Percentiles rank a stretch among this genome's conserved stretches.
Conservation (phyloP, 208 protist species). For the Wallacemonas sp. region DNA sequence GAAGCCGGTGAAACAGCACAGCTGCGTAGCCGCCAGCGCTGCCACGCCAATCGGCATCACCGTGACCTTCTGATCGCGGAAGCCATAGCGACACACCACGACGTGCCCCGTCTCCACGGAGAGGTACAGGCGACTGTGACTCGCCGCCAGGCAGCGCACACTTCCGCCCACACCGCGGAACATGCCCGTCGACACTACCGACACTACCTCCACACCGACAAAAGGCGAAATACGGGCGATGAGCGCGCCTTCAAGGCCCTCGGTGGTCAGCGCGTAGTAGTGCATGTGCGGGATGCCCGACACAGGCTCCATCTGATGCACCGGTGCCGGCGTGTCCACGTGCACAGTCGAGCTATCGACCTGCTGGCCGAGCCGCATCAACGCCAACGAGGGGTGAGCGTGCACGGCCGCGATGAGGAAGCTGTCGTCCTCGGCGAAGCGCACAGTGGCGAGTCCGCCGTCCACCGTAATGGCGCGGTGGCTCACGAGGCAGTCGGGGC, state of each 20-base stretch:
- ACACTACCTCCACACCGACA: conserved; percentile 65
- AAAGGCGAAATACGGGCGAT: conserved; percentile 65
- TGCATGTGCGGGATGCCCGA: conserved; percentile 50
- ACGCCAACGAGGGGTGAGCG: conserved; percentile 38
- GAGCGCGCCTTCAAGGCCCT: conserved; percentile 59
- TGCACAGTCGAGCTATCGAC: conserved; percentile 14
- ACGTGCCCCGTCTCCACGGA: conserved; percentile 74
- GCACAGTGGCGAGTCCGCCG: conserved; percentile 49
- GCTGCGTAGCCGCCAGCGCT: conserved; percentile 38
- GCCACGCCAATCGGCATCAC: conserved; percentile 72
- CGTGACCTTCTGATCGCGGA: conserved; percentile 32
- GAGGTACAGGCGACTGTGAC: conserved; percentile 65
- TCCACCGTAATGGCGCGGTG: conserved; percentile 32
- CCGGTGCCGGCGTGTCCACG: conserved; percentile 58
- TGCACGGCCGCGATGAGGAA: conserved; percentile 61
- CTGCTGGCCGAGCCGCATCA: conserved; percentile 35
- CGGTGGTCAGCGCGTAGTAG: conserved; percentile 59
- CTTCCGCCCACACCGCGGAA: conserved; percentile 65
- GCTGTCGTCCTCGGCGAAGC: conserved; percentile 75
- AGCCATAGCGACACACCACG: conserved; percentile 69
- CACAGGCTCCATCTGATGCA: conserved; percentile 46
- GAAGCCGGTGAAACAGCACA: conserved; percentile 57
- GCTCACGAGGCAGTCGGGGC: conserved; percentile 9
- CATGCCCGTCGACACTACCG: conserved; percentile 65
- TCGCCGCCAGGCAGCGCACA: conserved; percentile 57